These are phyloP conservation scores for Dichotomopilus funicola DNA, from an alignment of 2,329 filamentous ascomycete genomes.

Conservation along the genomic window DNA sequence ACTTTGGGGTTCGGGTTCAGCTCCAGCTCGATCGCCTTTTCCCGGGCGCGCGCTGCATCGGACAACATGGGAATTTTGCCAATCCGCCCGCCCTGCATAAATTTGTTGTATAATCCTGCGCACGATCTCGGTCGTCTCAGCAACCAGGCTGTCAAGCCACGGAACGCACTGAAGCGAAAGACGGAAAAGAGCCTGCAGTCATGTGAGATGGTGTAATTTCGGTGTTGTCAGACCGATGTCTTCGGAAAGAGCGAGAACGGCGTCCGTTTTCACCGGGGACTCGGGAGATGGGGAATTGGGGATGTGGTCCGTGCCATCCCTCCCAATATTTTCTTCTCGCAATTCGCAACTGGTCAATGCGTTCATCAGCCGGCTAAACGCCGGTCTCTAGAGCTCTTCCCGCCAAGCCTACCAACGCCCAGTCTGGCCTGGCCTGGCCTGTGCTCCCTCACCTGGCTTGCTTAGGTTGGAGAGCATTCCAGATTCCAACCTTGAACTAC, in stretches of 20 bases:
- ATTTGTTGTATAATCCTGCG: too few species aligned
- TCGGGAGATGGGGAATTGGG: not conserved
- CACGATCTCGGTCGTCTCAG: not conserved
- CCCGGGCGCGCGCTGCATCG: too few species aligned
- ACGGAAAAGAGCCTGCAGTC: conserved; percentile 4
- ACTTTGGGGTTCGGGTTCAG: too few species aligned
- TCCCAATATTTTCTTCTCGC: not conserved
- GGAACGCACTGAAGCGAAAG: not conserved
- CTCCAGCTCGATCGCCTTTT: too few species aligned
- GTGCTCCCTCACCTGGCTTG: too few species aligned
- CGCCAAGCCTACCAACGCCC: conserved; percentile 1
- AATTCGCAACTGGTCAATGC: conserved; percentile 4
- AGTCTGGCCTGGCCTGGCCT: not conserved
- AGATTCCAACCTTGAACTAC: conserved; percentile 10
- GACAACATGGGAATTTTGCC: too few species aligned
- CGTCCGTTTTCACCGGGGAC: not conserved
- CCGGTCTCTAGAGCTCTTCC: conserved; percentile 5
- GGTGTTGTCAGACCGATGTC: conserved; percentile 4
- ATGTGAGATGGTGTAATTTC: conserved; percentile 21
- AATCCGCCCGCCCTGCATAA: not conserved
- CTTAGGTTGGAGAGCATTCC: not conserved
- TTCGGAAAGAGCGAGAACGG: not conserved
- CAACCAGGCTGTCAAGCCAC: not conserved
- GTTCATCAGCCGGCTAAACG: conserved; percentile 13
- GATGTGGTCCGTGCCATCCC: conserved; percentile 18